Evolutionary conservation across 495 filamentous ascomycete species (phyloP).

Genomic region (Cercophora sp.): DNA sequence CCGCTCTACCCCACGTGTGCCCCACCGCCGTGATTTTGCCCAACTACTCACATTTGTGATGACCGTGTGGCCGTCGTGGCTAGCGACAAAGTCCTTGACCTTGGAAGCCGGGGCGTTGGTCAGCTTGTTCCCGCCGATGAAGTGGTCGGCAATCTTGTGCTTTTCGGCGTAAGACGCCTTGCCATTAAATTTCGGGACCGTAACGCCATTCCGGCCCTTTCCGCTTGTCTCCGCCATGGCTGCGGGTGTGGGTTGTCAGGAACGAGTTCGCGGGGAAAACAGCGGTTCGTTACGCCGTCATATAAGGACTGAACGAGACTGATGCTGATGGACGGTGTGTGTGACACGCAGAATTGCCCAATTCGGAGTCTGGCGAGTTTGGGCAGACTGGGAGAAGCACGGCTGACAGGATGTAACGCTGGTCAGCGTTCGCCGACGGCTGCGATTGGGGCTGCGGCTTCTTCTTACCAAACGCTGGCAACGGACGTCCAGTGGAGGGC

Average conservation of each 20-base stretch:
- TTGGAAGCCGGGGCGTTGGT: slow-evolving; percentile 69
- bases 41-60: slow-evolving; percentile 78
- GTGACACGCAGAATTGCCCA: background rate
- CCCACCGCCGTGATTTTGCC: background rate
- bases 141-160: slow-evolving; percentile 80
- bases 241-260: background rate
- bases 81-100: slow-evolving; percentile 92
- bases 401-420: background rate
- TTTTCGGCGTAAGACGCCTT: slow-evolving; percentile 64
- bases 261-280: background rate
- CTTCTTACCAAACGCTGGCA: background rate
- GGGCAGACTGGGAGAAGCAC: background rate
- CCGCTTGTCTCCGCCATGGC: slow-evolving; percentile 47
- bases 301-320: background rate
- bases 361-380: background rate
- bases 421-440: background rate
- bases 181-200: slow-evolving; percentile 45
- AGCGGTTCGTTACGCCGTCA: slow-evolving; percentile 4
- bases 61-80: slow-evolving; percentile 89
- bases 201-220: slow-evolving; percentile 28
- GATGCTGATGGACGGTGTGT: background rate
- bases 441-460: background rate
- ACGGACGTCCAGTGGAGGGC: background rate
- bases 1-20: background rate
- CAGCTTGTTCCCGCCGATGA: slow-evolving; percentile 90